phyloP scores from a whole-genome alignment of 805 yeast species.

The Metschnikowia hibisci region DNA sequence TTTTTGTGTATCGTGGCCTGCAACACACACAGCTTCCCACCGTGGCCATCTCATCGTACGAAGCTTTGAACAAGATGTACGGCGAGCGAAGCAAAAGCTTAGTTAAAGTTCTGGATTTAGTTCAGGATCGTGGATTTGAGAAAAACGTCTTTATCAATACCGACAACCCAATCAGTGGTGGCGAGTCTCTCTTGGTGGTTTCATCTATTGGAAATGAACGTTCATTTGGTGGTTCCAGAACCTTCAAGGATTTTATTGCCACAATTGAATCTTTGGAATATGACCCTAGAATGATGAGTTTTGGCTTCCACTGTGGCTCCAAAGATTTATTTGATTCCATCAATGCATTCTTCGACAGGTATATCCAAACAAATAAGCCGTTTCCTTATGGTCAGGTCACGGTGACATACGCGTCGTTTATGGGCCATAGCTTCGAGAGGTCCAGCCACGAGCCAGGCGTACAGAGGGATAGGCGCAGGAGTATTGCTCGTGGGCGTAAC shows the following conservation, averaged over 20 bases:
- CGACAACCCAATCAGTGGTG: neutral
- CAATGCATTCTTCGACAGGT: slow-evolving; percentile 16
- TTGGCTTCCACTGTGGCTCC: slow-evolving; percentile 33
- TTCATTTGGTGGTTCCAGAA: slow-evolving; percentile 36
- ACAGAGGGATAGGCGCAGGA: slow-evolving; percentile 34
- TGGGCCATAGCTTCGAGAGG: slow-evolving; percentile 9
- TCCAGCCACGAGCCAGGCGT: slow-evolving; percentile 14
- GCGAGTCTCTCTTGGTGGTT: slow-evolving; percentile 16
- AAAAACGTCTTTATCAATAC: slow-evolving; percentile 3
- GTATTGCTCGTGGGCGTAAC: slow-evolving; percentile 36
- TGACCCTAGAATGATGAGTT: slow-evolving; percentile 16
- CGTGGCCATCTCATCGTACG: neutral
- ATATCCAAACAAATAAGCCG: neutral
- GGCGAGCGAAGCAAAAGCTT: neutral
- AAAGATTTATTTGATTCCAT: slow-evolving; percentile 23
- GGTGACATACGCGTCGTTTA: slow-evolving; percentile 13
- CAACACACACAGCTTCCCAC: neutral
- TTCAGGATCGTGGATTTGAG: slow-evolving; percentile 1
- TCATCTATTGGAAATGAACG: slow-evolving; percentile 25
- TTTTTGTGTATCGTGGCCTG: neutral
- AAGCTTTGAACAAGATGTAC: neutral
- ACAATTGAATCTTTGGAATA: slow-evolving; percentile 26
- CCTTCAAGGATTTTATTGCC: slow-evolving; percentile 30
- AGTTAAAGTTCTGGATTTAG: neutral
- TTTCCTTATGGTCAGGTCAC: slow-evolving; percentile 12